phyloP scores from a whole-genome alignment of 2,329 filamentous ascomycete genomes.

The Cercospora sp. region DNA sequence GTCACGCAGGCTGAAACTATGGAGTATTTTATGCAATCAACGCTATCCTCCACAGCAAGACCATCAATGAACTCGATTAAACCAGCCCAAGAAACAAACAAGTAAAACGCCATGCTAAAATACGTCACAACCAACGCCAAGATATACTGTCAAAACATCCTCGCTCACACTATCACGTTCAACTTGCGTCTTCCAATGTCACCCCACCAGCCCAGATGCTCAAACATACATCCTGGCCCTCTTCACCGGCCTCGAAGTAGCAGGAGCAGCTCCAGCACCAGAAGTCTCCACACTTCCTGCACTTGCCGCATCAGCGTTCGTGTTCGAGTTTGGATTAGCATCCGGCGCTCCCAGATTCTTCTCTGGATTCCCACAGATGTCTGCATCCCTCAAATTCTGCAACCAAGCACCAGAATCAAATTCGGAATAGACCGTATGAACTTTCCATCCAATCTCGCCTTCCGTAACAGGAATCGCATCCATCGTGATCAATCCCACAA shows the following conservation, averaged over 20 bases:
- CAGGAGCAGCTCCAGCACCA: not conserved
- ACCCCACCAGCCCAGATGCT: not conserved
- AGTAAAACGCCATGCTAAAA: too few relatives aligned
- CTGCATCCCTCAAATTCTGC: constrained; percentile 32
- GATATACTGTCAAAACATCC: too few relatives aligned
- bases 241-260: constrained; percentile 2
- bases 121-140: too few relatives aligned
- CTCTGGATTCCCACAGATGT: constrained; percentile 25
- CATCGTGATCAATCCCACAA: constrained; percentile 33
- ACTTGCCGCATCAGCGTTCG: not conserved
- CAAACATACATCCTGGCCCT: constrained; percentile 3
- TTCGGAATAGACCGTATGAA: constrained; percentile 36
- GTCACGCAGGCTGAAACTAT: not conserved
- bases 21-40: not conserved
- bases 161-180: too few relatives aligned
- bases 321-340: not conserved
- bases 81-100: not conserved
- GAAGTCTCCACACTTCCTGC: too few relatives aligned
- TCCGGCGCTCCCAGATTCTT: constrained; percentile 9
- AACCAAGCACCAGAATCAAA: constrained; percentile 39
- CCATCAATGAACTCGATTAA: not conserved
- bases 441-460: constrained; percentile 29
- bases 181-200: not conserved
- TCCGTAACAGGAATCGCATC: constrained; percentile 20
- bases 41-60: not conserved